phyloP scores from a whole-genome alignment of 495 filamentous ascomycete genomes.

The Xylaria grammica region DNA sequence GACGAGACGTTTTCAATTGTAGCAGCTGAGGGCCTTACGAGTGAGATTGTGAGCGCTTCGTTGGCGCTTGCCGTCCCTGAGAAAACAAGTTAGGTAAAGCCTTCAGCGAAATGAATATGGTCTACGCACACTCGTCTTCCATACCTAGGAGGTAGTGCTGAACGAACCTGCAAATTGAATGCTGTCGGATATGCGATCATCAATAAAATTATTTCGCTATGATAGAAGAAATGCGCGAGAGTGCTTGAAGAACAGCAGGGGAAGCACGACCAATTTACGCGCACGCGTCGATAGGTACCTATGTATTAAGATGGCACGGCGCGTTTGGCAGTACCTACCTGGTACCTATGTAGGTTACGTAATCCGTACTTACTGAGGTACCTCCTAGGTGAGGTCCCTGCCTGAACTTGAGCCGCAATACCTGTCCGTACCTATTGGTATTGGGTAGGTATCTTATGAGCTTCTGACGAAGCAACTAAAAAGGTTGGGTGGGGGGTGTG shows the following conservation, averaged over 20 bases:
- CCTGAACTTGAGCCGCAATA: background rate
- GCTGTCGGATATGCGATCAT: background rate
- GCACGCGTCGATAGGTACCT: background rate
- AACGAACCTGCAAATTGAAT: background rate
- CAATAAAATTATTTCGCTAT: background rate
- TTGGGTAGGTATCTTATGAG: too few relatives aligned
- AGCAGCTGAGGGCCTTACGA: conserved; percentile 63
- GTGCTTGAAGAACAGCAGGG: too few relatives aligned
- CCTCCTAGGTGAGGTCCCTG: background rate
- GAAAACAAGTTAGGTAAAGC: conserved; percentile 22
- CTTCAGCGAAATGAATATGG: conserved; percentile 2
- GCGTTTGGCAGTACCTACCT: background rate
- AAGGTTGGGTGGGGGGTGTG: too few relatives aligned
- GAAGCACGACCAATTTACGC: background rate
- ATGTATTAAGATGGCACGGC: too few relatives aligned
- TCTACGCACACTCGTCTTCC: conserved; percentile 59
- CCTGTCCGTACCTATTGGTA: too few relatives aligned
- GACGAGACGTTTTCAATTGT: conserved; percentile 62
- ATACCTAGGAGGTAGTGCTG: too few relatives aligned
- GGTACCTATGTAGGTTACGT: background rate
- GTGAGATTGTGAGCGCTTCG: conserved; percentile 72
- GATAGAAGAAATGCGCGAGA: too few relatives aligned
- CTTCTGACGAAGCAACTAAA: too few relatives aligned
- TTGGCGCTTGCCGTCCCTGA: conserved; percentile 78
- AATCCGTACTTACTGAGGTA: background rate